These are phyloP conservation scores for Diaporthe ampelina DNA, from an alignment of 2,329 filamentous ascomycete species.

Conservation along the genomic window DNA sequence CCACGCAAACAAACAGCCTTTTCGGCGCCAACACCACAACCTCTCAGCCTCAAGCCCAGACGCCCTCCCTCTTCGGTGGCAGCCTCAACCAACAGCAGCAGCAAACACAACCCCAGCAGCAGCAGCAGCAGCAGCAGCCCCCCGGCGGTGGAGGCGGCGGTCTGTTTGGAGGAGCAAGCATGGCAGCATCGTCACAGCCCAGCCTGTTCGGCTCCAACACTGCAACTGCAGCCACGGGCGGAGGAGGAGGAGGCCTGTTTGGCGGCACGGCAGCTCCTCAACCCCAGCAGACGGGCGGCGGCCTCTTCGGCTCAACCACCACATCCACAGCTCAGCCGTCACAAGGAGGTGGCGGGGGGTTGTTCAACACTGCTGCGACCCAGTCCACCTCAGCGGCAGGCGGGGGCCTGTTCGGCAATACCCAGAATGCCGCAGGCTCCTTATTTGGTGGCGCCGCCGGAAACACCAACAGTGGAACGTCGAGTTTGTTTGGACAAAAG, in stretches of 20 bases:
- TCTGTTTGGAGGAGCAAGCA: constrained; percentile 49
- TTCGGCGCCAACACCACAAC: constrained; percentile 49
- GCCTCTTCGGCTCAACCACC: constrained; percentile 51
- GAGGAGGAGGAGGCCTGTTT: constrained; percentile 36
- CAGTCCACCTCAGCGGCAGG: too few relatives aligned
- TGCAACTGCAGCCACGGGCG: constrained; percentile 39
- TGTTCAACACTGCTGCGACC: constrained; percentile 46
- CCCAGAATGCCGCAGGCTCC: constrained; percentile 38
- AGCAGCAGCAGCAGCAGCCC: constrained; percentile 45
- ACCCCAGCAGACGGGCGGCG: constrained; percentile 46
- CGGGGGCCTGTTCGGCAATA: constrained; percentile 38
- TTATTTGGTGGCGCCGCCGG: constrained; percentile 39
- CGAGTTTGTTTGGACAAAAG: constrained; percentile 53
- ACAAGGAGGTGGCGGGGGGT: constrained; percentile 43
- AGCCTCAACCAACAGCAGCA: constrained; percentile 46
- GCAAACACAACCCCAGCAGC: constrained; percentile 44
- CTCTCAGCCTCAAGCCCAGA: constrained; percentile 36
- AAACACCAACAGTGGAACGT: constrained; percentile 50
- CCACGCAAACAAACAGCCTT: constrained; percentile 52
- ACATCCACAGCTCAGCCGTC: constrained; percentile 43
- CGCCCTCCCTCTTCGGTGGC: constrained; percentile 50
- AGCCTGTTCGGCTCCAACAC: constrained; percentile 44
- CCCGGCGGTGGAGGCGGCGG: constrained; percentile 37
- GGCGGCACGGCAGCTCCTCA: constrained; percentile 36
- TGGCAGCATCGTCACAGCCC: constrained; percentile 43